These are phyloP conservation scores for Coemansia umbellata DNA, from an alignment of 192 early-diverging fungal genomes.

Conservation along the genomic window DNA sequence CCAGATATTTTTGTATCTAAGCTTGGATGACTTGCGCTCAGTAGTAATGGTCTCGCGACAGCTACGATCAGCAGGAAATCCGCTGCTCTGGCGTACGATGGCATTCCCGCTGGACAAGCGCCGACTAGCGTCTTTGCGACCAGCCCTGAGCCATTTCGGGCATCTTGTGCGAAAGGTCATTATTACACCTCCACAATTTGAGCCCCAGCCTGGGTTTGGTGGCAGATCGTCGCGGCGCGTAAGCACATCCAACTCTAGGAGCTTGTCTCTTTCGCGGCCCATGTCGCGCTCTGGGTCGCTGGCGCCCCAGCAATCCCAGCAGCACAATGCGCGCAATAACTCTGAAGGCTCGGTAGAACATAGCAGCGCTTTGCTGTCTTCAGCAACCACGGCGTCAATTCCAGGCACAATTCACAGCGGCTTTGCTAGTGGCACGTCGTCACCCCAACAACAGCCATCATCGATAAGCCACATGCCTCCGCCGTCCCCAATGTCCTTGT, in stretches of 20 bases:
- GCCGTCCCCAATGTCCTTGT: constrained; percentile 27
- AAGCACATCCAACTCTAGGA: constrained; percentile 32
- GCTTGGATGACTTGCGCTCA: constrained; percentile 24
- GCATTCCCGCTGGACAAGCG: constrained; percentile 50
- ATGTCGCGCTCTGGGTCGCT: constrained; percentile 31
- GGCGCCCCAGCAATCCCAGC: constrained; percentile 20
- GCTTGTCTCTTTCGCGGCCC: constrained; percentile 43
- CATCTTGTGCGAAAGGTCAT: constrained; percentile 42
- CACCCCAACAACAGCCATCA: constrained; percentile 13
- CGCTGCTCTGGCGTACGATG: constrained; percentile 50
- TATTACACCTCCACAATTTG: constrained; percentile 41
- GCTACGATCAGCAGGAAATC: constrained; percentile 44
- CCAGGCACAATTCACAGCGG: constrained; percentile 16
- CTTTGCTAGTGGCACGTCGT: constrained; percentile 21
- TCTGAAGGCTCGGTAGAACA: constrained; percentile 1
- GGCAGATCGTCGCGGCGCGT: constrained; percentile 36
- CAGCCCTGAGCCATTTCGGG: constrained; percentile 30
- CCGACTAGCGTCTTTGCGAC: constrained; percentile 43
- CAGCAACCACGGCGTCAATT: not conserved
- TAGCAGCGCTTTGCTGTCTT: not conserved
- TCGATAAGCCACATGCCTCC: constrained; percentile 20
- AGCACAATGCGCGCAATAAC: not conserved
- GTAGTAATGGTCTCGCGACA: constrained; percentile 43
- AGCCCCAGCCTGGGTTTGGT: constrained; percentile 17
- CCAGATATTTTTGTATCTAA: constrained; percentile 33